Conservation (phyloP, 768 basidiomycete genomes). For the Phanerochaete carnosa region DNA sequence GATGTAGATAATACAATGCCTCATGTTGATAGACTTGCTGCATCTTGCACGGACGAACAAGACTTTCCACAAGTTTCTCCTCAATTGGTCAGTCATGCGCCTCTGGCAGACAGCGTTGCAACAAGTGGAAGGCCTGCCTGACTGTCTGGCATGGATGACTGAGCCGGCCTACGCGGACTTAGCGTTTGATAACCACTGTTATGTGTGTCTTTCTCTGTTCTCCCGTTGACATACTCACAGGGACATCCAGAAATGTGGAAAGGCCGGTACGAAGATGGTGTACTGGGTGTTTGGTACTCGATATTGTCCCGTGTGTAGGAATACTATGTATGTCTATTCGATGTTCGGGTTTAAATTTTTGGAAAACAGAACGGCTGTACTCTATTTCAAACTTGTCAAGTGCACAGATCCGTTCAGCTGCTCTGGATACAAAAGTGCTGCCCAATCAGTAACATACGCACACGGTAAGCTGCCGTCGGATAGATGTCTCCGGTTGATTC, state of each 20-base stretch:
- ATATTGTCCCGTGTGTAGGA: neutral
- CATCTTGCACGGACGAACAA: conserved; percentile 25
- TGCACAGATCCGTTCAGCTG: neutral
- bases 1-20: conserved; percentile 25
- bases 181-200: neutral
- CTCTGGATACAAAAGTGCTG: neutral
- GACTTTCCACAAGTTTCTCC: conserved; percentile 23
- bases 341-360: neutral
- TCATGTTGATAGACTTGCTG: conserved; percentile 29
- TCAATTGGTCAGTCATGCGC: conserved; percentile 14
- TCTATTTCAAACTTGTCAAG: neutral
- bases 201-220: neutral
- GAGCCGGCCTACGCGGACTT: neutral
- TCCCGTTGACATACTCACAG: neutral
- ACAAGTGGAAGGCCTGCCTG: neutral
- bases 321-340: neutral
- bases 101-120: conserved; percentile 22
- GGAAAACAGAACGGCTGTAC: too few species aligned
- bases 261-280: neutral
- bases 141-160: neutral
- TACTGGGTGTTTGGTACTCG: neutral
- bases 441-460: neutral
- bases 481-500: neutral
- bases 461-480: neutral
- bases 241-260: neutral